phyloP scores from a whole-genome alignment of 2,329 filamentous ascomycete genomes.

The Aspergillus udagawae region DNA sequence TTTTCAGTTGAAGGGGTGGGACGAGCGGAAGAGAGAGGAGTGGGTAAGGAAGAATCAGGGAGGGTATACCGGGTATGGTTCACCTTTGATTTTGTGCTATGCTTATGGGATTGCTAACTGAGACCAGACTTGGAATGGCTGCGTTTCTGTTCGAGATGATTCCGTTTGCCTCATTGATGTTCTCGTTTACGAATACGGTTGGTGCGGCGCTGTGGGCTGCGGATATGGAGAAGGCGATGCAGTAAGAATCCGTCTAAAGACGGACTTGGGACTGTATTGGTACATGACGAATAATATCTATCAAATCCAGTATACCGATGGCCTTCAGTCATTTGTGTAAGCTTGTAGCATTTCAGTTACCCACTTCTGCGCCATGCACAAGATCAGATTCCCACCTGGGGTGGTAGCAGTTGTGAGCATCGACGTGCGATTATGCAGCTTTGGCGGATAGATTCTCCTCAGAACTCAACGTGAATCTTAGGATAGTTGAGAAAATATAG shows the following conservation, averaged over 20 bases:
- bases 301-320: no score
- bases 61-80: slow-evolving; percentile 73
- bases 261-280: background rate
- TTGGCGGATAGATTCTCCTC: no score
- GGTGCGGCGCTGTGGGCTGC: slow-evolving; percentile 93
- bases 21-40: slow-evolving; percentile 57
- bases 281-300: background rate
- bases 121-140: slow-evolving; percentile 61
- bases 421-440: no score
- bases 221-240: slow-evolving; percentile 62
- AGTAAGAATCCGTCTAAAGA: slow-evolving; percentile 10
- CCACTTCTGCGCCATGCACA: no score
- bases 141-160: slow-evolving; percentile 81
- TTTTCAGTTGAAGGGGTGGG: slow-evolving; percentile 88
- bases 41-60: slow-evolving; percentile 69
- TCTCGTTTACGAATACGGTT: slow-evolving; percentile 86
- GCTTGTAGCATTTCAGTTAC: background rate
- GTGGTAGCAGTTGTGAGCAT: no score
- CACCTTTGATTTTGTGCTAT: slow-evolving; percentile 4
- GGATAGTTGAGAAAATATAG: no score
- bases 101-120: slow-evolving; percentile 5
- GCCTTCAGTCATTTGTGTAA: background rate
- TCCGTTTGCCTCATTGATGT: slow-evolving; percentile 75
- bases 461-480: no score
- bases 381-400: no score